Conservation (phyloP, 2,329 filamentous ascomycete species). For the Botrytis sinoallii region DNA sequence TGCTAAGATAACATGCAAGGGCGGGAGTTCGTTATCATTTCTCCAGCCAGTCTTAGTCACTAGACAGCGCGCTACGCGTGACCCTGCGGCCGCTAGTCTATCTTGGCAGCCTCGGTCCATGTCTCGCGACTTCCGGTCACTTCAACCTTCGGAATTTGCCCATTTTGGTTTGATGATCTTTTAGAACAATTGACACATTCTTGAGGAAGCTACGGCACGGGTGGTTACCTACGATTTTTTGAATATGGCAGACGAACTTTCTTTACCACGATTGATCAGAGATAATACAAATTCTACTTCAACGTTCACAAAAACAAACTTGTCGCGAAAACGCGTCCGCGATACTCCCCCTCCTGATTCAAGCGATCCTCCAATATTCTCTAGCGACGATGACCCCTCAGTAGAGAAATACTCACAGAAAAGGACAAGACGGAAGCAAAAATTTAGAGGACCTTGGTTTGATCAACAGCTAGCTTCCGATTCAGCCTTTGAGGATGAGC, state of each 20-base stretch:
- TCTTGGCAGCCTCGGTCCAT: conserved; percentile 1
- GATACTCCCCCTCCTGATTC: conserved; percentile 46
- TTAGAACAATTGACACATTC: neutral
- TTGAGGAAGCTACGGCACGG: neutral
- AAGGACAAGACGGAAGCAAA: conserved; percentile 52
- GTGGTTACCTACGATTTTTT: neutral
- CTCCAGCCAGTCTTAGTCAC: neutral
- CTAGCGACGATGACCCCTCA: conserved; percentile 67
- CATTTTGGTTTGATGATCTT: neutral
- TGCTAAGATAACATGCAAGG: neutral
- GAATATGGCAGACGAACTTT: conserved; percentile 27
- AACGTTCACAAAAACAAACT: neutral
- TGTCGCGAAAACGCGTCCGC: conserved; percentile 41
- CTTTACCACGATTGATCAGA: conserved; percentile 23
- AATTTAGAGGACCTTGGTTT: conserved; percentile 67
- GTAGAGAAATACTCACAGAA: conserved; percentile 61
- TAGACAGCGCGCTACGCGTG: neutral
- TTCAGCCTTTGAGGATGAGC: conserved; percentile 22
- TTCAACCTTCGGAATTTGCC: neutral
- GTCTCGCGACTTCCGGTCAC: neutral
- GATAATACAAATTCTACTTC: conserved; percentile 10
- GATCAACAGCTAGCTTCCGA: conserved; percentile 50
- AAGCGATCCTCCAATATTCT: conserved; percentile 69
- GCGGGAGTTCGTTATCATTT: neutral
- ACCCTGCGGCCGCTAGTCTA: neutral